Percentiles rank a stretch among this genome's conserved stretches.
Conservation (phyloP, 2,329 filamentous ascomycete genomes). For the Didymella glomerata region DNA sequence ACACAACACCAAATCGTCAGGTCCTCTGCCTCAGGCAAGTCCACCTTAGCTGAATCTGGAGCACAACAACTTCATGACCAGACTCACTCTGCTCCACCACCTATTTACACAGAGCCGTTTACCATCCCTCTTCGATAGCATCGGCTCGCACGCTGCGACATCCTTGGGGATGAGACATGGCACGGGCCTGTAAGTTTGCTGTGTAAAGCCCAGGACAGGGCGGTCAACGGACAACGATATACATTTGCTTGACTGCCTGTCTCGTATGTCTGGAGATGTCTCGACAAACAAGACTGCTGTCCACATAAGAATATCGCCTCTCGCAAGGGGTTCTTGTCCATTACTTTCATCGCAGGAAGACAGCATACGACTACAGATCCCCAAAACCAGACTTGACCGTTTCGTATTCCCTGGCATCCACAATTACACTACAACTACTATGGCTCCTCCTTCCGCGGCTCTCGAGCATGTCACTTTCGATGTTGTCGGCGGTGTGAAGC, state of each 20-base stretch:
- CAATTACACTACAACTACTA: neutral
- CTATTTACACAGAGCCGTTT: neutral
- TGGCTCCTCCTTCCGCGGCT: neutral
- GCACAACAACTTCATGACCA: neutral
- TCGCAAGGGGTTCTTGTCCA: neutral
- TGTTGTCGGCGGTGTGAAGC: neutral
- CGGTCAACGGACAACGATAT: neutral
- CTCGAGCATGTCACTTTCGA: neutral
- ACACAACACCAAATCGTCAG: neutral
- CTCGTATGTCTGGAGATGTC: slow-evolving; percentile 1
- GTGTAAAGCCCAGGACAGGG: slow-evolving; percentile 3
- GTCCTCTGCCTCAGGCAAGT: neutral
- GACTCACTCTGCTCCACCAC: neutral
- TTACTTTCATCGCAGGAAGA: neutral
- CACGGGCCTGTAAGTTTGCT: slow-evolving; percentile 9
- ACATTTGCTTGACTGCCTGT: neutral
- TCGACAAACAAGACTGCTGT: neutral
- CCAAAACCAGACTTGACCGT: neutral
- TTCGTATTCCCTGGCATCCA: neutral
- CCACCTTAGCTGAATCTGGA: neutral
- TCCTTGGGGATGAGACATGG: slow-evolving; percentile 1
- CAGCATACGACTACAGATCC: neutral
- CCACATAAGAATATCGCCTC: neutral
- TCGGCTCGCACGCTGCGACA: neutral
- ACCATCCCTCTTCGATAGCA: neutral